phyloP scores from a whole-genome alignment of 2,329 filamentous ascomycete genomes.

The Emergomyces pasteurianus region DNA sequence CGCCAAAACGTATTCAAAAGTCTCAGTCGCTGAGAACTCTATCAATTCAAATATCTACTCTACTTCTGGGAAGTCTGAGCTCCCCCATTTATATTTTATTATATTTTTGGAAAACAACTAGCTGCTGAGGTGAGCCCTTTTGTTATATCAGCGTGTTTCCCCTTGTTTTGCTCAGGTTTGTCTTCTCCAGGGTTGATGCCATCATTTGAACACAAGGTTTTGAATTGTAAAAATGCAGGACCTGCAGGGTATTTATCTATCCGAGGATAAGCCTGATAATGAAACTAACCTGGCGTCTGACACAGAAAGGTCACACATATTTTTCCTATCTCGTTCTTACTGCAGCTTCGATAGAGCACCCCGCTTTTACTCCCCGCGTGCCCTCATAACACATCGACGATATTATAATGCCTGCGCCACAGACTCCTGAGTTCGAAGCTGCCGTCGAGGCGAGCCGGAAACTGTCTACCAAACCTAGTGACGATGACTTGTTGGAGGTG shows the following conservation, averaged over 20 bases:
- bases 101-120: not conserved
- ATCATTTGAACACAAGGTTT: not conserved
- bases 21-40: not conserved
- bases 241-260: not conserved
- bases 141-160: not conserved
- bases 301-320: not conserved
- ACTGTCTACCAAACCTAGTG: conserved; percentile 23
- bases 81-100: not conserved
- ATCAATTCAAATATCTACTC: not conserved
- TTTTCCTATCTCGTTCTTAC: not conserved
- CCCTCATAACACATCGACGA: no score
- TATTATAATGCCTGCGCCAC: conserved; percentile 5
- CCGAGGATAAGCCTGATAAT: not conserved
- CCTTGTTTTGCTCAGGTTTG: not conserved
- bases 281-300: not conserved
- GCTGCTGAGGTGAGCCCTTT: not conserved
- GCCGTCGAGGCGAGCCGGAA: conserved; percentile 23
- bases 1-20: not conserved
- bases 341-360: not conserved
- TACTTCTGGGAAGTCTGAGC: not conserved
- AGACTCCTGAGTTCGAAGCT: conserved; percentile 20
- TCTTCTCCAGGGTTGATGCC: not conserved
- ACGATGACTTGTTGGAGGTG: conserved; percentile 26
- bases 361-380: not conserved
- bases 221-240: no score